These are phyloP conservation scores for Claviceps maximensis DNA, from an alignment of 2,329 filamentous ascomycete genomes.

Conservation along the genomic window DNA sequence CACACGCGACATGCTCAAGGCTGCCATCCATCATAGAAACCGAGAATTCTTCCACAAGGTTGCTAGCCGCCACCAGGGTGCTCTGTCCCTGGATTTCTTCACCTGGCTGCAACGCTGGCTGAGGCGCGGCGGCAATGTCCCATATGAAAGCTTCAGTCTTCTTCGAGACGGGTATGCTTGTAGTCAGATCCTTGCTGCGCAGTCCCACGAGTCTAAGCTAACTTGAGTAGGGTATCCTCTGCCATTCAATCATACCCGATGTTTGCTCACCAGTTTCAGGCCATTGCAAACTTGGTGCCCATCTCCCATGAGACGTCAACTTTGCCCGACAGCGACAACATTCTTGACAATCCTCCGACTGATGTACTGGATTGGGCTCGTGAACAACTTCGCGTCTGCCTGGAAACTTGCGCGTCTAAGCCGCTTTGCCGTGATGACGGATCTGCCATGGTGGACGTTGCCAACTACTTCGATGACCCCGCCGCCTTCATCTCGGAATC, in stretches of 20 bases:
- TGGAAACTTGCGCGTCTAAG: neutral
- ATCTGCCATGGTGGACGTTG: slow-evolving; percentile 6
- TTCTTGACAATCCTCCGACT: neutral
- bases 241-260: slow-evolving; percentile 3
- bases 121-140: neutral
- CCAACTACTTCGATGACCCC: slow-evolving; percentile 8
- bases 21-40: slow-evolving; percentile 1
- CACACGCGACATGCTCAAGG: slow-evolving; percentile 6
- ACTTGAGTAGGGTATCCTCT: slow-evolving; percentile 4
- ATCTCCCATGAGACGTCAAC: neutral
- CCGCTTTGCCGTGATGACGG: slow-evolving; percentile 5
- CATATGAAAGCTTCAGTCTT: slow-evolving; percentile 1
- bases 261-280: slow-evolving; percentile 2
- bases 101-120: slow-evolving; percentile 8
- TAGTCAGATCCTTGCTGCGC: neutral
- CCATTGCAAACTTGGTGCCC: slow-evolving; percentile 5
- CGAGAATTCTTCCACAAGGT: slow-evolving; percentile 5
- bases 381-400: neutral
- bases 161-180: slow-evolving; percentile 2
- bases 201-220: neutral
- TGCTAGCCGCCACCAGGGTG: neutral
- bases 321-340: neutral
- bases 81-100: slow-evolving; percentile 6
- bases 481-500: slow-evolving; percentile 3
- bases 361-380: slow-evolving; percentile 8